A percentile compares a stretch with the other conserved stretches of the same genome.
Conservation (phyloP, 202 grass and related monocot species). For the Zoysia matrella region DNA sequence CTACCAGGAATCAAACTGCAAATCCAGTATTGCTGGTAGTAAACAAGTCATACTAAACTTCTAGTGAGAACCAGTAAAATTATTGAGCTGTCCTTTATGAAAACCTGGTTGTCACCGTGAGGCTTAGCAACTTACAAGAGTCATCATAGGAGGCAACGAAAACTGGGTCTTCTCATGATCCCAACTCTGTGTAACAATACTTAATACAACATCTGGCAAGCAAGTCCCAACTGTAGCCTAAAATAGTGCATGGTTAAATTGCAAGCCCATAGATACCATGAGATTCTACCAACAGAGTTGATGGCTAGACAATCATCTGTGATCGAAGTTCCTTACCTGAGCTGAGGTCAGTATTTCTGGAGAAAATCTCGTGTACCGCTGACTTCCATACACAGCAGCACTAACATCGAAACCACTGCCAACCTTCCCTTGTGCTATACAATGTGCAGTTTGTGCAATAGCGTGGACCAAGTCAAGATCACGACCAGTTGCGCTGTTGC, state of each 20-base stretch:
- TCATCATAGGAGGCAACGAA: slow-evolving; percentile 87
- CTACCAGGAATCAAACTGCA: slow-evolving; percentile 26
- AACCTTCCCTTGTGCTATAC: slow-evolving; percentile 98
- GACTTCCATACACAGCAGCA: slow-evolving; percentile 92
- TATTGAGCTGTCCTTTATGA: slow-evolving; percentile 13
- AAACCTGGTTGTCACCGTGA: background rate
- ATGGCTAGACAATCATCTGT: slow-evolving; percentile 20
- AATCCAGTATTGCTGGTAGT: background rate
- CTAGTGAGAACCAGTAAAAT: slow-evolving; percentile 11
- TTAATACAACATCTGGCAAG: slow-evolving; percentile 62
- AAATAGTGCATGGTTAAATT: slow-evolving; percentile 36
- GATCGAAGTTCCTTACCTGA: slow-evolving; percentile 55
- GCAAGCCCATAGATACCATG: background rate
- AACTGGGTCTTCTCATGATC: slow-evolving; percentile 81
- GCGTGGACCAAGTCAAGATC: slow-evolving; percentile 83
- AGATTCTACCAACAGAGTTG: slow-evolving; percentile 16
- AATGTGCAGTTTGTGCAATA: slow-evolving; percentile 93
- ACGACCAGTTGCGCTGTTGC: slow-evolving; percentile 33
- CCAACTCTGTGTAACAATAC: slow-evolving; percentile 79
- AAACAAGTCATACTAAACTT: background rate
- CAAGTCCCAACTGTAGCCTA: slow-evolving; percentile 59
- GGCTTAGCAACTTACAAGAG: slow-evolving; percentile 70
- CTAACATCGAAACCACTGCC: slow-evolving; percentile 97
- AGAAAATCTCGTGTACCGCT: slow-evolving; percentile 84
- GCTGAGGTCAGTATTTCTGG: slow-evolving; percentile 70